Conservation (phyloP, 345 rosid species). For the Dimocarpus longan region DNA sequence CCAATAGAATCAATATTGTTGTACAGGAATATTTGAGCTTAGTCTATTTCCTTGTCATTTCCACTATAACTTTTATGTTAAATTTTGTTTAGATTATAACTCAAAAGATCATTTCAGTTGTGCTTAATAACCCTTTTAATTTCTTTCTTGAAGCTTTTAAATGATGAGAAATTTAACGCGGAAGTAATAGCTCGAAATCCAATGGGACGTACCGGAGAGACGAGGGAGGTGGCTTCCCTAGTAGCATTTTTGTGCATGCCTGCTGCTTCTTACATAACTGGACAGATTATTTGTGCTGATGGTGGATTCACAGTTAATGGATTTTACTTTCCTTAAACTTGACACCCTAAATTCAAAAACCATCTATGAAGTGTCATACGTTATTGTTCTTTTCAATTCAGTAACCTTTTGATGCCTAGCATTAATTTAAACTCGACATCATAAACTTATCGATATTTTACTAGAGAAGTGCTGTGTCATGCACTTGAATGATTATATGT, state of each 20-base stretch:
- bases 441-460: too few species aligned
- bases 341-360: not conserved
- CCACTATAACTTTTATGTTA: too few species aligned
- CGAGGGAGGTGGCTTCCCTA: constrained; percentile 51
- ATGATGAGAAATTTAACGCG: constrained; percentile 18
- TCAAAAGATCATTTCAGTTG: too few species aligned
- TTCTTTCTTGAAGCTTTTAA: not conserved
- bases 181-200: constrained; percentile 42
- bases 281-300: constrained; percentile 58
- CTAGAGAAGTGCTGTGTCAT: too few species aligned
- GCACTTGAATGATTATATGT: too few species aligned
- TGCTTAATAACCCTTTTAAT: not conserved
- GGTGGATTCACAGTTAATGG: constrained; percentile 57
- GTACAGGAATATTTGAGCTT: too few species aligned
- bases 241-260: constrained; percentile 68
- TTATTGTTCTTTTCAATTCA: too few species aligned
- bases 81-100: too few species aligned
- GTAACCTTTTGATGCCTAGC: too few species aligned
- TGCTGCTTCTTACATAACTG: constrained; percentile 64
- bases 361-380: not conserved
- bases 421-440: too few species aligned
- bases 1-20: too few species aligned
- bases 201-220: constrained; percentile 48
- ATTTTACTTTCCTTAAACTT: constrained; percentile 18
- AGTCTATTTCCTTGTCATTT: too few species aligned